phyloP scores from a whole-genome alignment of 257 asterid species.

The Rehmannia glutinosa region DNA sequence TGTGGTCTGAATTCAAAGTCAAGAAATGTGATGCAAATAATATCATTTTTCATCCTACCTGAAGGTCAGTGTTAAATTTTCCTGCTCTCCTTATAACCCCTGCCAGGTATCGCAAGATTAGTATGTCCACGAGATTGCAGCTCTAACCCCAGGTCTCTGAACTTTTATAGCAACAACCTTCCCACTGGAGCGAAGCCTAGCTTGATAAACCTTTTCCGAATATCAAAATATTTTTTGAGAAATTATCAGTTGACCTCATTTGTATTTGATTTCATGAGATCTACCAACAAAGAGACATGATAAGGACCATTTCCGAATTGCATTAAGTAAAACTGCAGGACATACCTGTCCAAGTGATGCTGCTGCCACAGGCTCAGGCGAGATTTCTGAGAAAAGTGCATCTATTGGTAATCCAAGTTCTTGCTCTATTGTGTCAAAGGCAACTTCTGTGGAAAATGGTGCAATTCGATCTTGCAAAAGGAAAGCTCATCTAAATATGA shows the following conservation, averaged over 20 bases:
- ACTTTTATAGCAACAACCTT: slow-evolving; percentile 91
- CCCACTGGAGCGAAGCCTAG: slow-evolving; percentile 78
- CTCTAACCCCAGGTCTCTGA: slow-evolving; percentile 98
- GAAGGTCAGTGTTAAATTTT: slow-evolving; percentile 83
- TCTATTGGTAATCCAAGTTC: slow-evolving; percentile 86
- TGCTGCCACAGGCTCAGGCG: slow-evolving; percentile 97
- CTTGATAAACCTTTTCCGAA: slow-evolving; percentile 81
- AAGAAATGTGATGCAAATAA: slow-evolving; percentile 4
- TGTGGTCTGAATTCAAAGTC: neutral
- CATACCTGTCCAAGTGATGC: slow-evolving; percentile 98
- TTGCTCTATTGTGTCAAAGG: slow-evolving; percentile 77
- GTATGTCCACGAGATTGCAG: slow-evolving; percentile 90
- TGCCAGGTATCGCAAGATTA: slow-evolving; percentile 80
- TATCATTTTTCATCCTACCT: slow-evolving; percentile 45
- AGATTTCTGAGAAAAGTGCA: slow-evolving; percentile 77
- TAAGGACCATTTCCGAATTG: slow-evolving; percentile 8
- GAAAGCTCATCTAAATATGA: slow-evolving; percentile 93
- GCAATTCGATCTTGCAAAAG: slow-evolving; percentile 88
- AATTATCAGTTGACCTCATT: neutral
- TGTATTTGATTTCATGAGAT: slow-evolving; percentile 5
- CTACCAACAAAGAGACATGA: neutral
- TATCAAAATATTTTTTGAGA: slow-evolving; percentile 8
- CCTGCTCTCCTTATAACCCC: slow-evolving; percentile 74
- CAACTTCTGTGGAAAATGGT: slow-evolving; percentile 83
- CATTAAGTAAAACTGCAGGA: neutral